Percentiles rank a stretch among this genome's conserved stretches.
Evolutionary conservation across 2,329 filamentous ascomycete genomes (phyloP).

Genomic region (Fusarium drepaniforme): DNA sequence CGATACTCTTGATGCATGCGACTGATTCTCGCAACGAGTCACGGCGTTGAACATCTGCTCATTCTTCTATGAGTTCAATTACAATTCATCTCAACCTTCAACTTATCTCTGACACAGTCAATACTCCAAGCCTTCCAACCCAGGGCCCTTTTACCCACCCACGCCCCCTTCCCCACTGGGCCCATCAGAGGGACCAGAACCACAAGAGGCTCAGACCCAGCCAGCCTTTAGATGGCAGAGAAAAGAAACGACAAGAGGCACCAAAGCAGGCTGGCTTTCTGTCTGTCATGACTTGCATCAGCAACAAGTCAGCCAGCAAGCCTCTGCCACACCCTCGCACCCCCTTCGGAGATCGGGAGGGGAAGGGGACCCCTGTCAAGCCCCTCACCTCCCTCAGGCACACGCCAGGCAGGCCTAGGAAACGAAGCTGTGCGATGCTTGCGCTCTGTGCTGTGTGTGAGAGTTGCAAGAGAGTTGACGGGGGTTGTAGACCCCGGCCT

Average conservation of each 20-base stretch:
- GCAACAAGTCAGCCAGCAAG: constrained; percentile 23
- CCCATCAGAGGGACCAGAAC: constrained; percentile 9
- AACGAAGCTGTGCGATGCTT: constrained; percentile 31
- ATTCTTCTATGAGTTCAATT: background rate
- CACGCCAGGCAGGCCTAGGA: constrained; percentile 22
- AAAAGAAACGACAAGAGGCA: constrained; percentile 6
- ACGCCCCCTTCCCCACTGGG: constrained; percentile 21
- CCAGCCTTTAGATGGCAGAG: constrained; percentile 3
- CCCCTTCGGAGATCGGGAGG: constrained; percentile 25
- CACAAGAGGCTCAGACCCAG: background rate
- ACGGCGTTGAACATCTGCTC: background rate
- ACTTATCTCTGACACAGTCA: constrained; percentile 20
- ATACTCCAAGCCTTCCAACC: constrained; percentile 5
- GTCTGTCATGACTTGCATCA: constrained; percentile 38
- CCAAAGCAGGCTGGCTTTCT: constrained; percentile 3
- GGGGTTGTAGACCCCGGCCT: constrained; percentile 26
- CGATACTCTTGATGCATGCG: background rate
- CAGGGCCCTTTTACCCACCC: constrained; percentile 20
- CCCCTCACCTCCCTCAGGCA: constrained; percentile 18
- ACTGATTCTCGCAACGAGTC: background rate
- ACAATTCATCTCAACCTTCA: constrained; percentile 20
- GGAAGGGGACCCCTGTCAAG: constrained; percentile 31
- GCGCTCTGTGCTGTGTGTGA: constrained; percentile 27
- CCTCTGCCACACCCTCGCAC: constrained; percentile 23
- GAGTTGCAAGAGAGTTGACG: constrained; percentile 39